Conservation (phyloP, 352 stramenopile genomes). For the Globisporangium nagaii region DNA sequence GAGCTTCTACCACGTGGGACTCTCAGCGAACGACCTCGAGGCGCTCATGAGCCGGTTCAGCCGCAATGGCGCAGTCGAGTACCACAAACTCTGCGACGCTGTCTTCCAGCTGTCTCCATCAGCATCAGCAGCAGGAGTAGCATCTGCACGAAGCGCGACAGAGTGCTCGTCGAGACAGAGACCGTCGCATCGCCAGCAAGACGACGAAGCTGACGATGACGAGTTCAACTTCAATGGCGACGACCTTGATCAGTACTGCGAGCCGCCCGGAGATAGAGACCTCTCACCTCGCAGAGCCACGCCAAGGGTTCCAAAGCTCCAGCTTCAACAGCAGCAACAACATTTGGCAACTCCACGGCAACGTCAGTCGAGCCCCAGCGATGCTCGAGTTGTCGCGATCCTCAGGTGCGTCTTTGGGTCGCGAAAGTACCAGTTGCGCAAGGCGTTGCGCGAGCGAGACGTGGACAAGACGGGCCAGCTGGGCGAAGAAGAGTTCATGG, state of each 20-base stretch:
- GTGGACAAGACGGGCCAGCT: slow-evolving; percentile 46
- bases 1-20: slow-evolving; percentile 16
- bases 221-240: slow-evolving; percentile 2
- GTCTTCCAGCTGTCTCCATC: slow-evolving; percentile 24
- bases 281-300: background rate
- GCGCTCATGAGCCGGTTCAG: slow-evolving; percentile 21
- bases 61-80: slow-evolving; percentile 24
- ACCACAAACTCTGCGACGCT: slow-evolving; percentile 32
- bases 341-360: background rate
- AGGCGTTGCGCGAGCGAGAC: slow-evolving; percentile 57
- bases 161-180: background rate
- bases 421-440: slow-evolving; percentile 69
- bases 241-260: slow-evolving; percentile 9
- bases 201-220: slow-evolving; percentile 1
- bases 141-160: background rate
- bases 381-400: slow-evolving; percentile 33
- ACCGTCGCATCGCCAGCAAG: background rate
- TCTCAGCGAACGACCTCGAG: slow-evolving; percentile 29
- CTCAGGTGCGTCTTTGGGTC: slow-evolving; percentile 48
- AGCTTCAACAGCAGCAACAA: background rate
- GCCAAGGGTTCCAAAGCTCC: background rate
- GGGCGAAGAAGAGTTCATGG: slow-evolving; percentile 75
- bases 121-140: background rate
- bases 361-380: background rate
- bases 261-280: background rate